phyloP scores from a whole-genome alignment of 371 early-diverging fungal species.

The Amoeboaphelidium occidentale region DNA sequence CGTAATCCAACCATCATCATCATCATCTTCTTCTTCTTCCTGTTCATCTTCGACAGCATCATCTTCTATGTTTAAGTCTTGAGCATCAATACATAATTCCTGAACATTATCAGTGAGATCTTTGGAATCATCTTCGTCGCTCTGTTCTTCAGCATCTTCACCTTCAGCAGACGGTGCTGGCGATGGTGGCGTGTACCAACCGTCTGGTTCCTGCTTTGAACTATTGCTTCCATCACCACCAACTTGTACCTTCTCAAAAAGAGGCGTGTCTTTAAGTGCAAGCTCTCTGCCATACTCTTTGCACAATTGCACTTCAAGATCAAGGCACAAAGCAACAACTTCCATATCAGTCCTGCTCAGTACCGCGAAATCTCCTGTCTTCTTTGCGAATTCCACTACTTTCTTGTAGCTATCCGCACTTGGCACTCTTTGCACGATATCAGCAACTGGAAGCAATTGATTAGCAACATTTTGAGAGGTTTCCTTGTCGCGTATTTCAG shows the following conservation, averaged over 20 bases:
- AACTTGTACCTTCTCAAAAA: neutral
- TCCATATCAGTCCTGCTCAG: slow-evolving; percentile 63
- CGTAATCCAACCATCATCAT: slow-evolving; percentile 22
- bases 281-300: neutral
- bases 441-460: slow-evolving; percentile 37
- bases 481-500: slow-evolving; percentile 53
- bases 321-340: slow-evolving; percentile 51
- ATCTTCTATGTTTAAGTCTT: slow-evolving; percentile 5
- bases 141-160: slow-evolving; percentile 6
- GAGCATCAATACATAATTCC: neutral
- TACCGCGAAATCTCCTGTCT: slow-evolving; percentile 71
- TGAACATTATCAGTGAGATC: neutral
- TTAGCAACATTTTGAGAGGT: slow-evolving; percentile 35
- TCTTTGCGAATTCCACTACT: slow-evolving; percentile 57
- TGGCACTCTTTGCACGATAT: slow-evolving; percentile 35
- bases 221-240: neutral
- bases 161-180: slow-evolving; percentile 5
- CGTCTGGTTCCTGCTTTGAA: neutral
- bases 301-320: no score
- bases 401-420: slow-evolving; percentile 39
- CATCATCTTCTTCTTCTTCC: slow-evolving; percentile 17
- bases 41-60: slow-evolving; percentile 5
- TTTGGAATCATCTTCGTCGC: slow-evolving; percentile 7
- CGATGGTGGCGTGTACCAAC: neutral
- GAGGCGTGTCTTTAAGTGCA: neutral